Percentiles rank a stretch among this genome's conserved stretches.
phyloP scores from a whole-genome alignment of 148 eudicot genomes.

The Nepenthes mirabilis region DNA sequence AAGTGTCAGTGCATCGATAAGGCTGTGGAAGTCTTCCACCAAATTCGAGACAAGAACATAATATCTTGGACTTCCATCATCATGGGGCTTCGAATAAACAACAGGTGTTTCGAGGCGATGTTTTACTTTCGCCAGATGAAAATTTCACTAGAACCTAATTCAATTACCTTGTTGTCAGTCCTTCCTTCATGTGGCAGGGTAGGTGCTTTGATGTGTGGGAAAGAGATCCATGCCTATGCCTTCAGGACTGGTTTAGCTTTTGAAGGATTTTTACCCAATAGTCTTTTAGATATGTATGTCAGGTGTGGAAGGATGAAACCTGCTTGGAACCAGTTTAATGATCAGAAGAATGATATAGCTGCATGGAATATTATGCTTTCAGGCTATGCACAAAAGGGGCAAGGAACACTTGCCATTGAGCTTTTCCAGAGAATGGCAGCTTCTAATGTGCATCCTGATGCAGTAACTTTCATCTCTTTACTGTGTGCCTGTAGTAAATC shows the following conservation, averaged over 20 bases:
- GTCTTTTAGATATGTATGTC: constrained; percentile 79
- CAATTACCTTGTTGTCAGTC: constrained; percentile 58
- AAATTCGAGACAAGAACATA: constrained; percentile 50
- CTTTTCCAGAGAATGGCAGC: constrained; percentile 43
- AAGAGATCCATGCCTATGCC: constrained; percentile 84
- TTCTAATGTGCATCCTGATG: constrained; percentile 49
- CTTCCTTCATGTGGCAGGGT: constrained; percentile 74
- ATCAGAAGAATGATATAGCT: constrained; percentile 34
- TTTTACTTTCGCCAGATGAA: constrained; percentile 68
- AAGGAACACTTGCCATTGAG: constrained; percentile 42
- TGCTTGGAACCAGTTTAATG: constrained; percentile 57
- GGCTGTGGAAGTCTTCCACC: constrained; percentile 74
- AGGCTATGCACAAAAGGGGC: constrained; percentile 58
- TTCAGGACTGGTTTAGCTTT: constrained; percentile 44
- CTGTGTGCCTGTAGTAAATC: constrained; percentile 81
- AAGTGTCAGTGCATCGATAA: constrained; percentile 58
- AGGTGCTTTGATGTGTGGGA: constrained; percentile 82
- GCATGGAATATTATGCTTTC: constrained; percentile 85
- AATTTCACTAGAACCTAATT: constrained; percentile 44
- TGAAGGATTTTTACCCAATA: constrained; percentile 66
- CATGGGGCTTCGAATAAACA: constrained; percentile 58
- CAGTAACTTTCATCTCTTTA: constrained; percentile 53
- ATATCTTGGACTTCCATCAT: constrained; percentile 88
- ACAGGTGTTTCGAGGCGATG: constrained; percentile 67
- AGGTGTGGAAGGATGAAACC: constrained; percentile 67